Evolutionary conservation across 2,329 filamentous ascomycete species (phyloP).

Genomic region (Colletotrichum eleusines): DNA sequence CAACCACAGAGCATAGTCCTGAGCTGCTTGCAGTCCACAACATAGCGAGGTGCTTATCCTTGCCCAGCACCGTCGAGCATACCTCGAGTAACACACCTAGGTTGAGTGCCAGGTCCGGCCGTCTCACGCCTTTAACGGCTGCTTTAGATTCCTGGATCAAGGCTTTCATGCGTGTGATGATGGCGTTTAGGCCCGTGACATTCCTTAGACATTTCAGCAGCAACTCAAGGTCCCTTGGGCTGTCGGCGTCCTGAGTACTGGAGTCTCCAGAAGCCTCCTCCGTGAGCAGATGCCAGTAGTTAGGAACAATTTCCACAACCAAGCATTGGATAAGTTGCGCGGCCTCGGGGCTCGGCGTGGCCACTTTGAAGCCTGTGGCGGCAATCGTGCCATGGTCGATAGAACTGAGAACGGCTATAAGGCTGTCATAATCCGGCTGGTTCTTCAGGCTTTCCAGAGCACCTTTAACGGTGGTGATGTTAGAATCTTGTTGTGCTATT

Average conservation of each 20-base stretch:
- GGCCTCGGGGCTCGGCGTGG: constrained; percentile 72
- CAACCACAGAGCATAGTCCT: constrained; percentile 40
- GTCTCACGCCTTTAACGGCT: constrained; percentile 52
- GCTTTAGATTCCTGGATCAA: constrained; percentile 66
- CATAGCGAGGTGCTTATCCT: constrained; percentile 50
- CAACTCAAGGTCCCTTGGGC: constrained; percentile 56
- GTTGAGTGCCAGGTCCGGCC: constrained; percentile 58
- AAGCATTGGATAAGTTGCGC: constrained; percentile 82
- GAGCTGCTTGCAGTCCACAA: constrained; percentile 54
- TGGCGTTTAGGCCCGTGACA: constrained; percentile 81
- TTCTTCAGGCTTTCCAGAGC: constrained; percentile 70
- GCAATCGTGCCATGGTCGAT: constrained; percentile 53
- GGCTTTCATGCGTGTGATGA: constrained; percentile 76
- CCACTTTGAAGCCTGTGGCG: constrained; percentile 64
- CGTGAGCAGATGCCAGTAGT: constrained; percentile 80
- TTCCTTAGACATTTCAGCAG: constrained; percentile 77
- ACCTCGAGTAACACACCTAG: constrained; percentile 59
- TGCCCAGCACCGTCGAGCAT: constrained; percentile 56
- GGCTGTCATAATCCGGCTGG: constrained; percentile 71
- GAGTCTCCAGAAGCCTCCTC: constrained; percentile 53
- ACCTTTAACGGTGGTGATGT: constrained; percentile 57
- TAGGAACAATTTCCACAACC: constrained; percentile 79
- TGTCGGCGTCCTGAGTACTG: constrained; percentile 30
- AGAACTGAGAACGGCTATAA: constrained; percentile 66
- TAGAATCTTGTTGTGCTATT: constrained; percentile 6